Base-by-base conservation (phyloP, 2,329 filamentous ascomycete species). In the Colletotrichum graminicola region DNA sequence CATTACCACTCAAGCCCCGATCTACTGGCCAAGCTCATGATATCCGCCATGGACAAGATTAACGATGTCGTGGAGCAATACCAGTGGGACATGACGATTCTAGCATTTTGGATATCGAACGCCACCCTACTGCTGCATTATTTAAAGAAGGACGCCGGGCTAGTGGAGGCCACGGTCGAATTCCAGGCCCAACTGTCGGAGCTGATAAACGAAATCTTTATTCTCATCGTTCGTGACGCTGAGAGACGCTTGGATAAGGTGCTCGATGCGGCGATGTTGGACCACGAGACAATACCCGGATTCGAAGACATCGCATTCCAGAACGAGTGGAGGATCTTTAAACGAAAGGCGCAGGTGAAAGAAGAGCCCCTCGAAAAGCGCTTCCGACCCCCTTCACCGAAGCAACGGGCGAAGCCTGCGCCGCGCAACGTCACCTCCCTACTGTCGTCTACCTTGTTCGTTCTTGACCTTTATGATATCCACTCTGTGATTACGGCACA, bases 11-110 rank as follows among this genome's bases (percentile, higher is more conserved):
- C 95, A 57, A 97, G 93, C 76, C 88, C 89, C 2, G 95, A 98
- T 73, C 86, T 99, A 12, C 84, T 99, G 12, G 91, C 90, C 23
- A 92, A 92, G 54, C 88, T 98, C 34, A 88, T 99, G 21, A 87
- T 93, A 34, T 92, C 92, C 45, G 94, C 96, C 47, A 97, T 97
- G 88, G 94, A 97, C 78, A 96, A 95, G 81, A 98, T 99, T 77
- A 98, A 98, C 78, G 92, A 94, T 71, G 94, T 98, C 39, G 94
- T 99, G n/a, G 96, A 98, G 81, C 89, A 89, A 73, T 91, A 95
- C 78, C 96, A 99, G 79, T 98, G 96, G 96, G 96, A 99, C 79
- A 99, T 99, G 96, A 99, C 96, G 0, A 97, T 99, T 75, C 85
- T 99, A 47, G 96, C 96, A 2, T 99, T 99, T 79, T 99, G 96